These are phyloP conservation scores for Acer negundo DNA, from an alignment of 345 rosid species.

Conservation along the genomic window DNA sequence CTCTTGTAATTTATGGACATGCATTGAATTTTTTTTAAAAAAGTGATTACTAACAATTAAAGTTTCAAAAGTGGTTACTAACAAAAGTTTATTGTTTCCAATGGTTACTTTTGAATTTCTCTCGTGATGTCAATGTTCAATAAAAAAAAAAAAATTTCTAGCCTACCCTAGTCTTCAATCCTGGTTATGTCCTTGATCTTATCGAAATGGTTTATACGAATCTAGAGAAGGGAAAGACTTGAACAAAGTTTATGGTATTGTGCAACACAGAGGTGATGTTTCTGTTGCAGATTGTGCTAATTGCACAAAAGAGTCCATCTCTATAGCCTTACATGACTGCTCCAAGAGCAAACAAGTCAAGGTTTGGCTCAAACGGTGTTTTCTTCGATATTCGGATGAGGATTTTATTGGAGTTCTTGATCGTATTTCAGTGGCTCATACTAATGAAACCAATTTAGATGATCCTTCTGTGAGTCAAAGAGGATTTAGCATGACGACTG, in stretches of 20 bases:
- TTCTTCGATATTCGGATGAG: constrained; percentile 32
- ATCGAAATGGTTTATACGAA: constrained; percentile 32
- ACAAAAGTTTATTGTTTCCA: too few relatives aligned
- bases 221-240: constrained; percentile 24
- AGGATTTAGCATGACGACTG: constrained; percentile 34
- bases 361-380: constrained; percentile 43
- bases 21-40: too few relatives aligned
- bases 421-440: constrained; percentile 26
- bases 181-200: too few relatives aligned
- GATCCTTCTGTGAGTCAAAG: constrained; percentile 33
- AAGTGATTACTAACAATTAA: too few relatives aligned
- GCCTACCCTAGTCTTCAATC: too few relatives aligned
- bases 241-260: constrained; percentile 30
- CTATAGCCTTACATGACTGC: constrained; percentile 23
- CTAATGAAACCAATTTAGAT: constrained; percentile 37
- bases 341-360: constrained; percentile 26
- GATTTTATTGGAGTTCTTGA: constrained; percentile 38
- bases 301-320: constrained; percentile 31
- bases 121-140: too few relatives aligned
- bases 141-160: too few relatives aligned
- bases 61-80: too few relatives aligned
- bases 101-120: too few relatives aligned
- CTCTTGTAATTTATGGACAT: too few relatives aligned
- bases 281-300: constrained; percentile 31
- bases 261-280: constrained; percentile 36